Conservation (phyloP, 129 eudicot species). For the Tagetes erecta region DNA sequence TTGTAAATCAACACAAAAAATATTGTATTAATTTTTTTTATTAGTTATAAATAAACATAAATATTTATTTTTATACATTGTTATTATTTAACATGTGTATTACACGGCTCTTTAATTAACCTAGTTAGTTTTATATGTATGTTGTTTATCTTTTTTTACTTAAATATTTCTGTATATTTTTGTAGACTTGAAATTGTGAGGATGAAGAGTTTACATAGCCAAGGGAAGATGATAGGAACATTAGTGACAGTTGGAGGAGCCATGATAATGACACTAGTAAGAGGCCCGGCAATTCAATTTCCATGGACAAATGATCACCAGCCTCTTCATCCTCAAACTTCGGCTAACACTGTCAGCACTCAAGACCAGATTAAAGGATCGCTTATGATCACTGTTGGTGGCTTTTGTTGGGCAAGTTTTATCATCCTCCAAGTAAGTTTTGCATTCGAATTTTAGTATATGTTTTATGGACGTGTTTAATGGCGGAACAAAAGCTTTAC, state of each 20-base stretch:
- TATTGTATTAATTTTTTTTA: too few relatives aligned
- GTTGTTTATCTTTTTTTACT: not conserved
- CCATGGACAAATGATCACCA: conserved; percentile 35
- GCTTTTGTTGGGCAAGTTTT: conserved; percentile 55
- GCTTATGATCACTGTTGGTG: conserved; percentile 45
- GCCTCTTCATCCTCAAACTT: conserved; percentile 14
- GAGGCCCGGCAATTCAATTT: conserved; percentile 49
- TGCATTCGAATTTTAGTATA: not conserved
- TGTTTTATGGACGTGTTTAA: not conserved
- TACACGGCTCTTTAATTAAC: too few relatives aligned
- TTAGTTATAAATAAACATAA: too few relatives aligned
- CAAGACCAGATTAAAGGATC: conserved; percentile 58
- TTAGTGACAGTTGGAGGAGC: conserved; percentile 61
- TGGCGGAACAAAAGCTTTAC: too few relatives aligned
- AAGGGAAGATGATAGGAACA: conserved; percentile 51
- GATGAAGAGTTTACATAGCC: conserved; percentile 41
- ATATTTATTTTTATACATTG: too few relatives aligned
- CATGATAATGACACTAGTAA: conserved; percentile 50
- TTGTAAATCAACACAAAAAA: too few relatives aligned
- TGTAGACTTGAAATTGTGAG: conserved; percentile 48
- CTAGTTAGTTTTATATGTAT: not conserved
- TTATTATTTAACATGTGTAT: too few relatives aligned
- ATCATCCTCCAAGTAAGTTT: conserved; percentile 50
- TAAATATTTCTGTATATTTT: not conserved
- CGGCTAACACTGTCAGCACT: conserved; percentile 21